Evolutionary conservation across 495 filamentous ascomycete genomes (phyloP), one percentile per base, ranked within the genome.

Genomic region (Chlorociboria aeruginascens): DNA sequence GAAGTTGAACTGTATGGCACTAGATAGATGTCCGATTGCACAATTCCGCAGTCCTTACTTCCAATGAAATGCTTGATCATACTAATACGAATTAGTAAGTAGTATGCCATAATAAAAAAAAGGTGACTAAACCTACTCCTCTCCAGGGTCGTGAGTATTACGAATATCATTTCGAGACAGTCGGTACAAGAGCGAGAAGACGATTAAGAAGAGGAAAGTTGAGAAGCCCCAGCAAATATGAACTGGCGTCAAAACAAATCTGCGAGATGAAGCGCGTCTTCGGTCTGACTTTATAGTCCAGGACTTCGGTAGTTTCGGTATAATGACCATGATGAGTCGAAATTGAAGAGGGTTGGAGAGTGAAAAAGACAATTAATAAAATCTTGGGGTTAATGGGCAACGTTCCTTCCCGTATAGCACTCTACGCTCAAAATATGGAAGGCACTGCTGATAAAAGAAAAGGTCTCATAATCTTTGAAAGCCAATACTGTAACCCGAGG

Each of bases 31-130:
- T 68, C 61, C 38, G 56, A 45, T 9, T 66, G 67, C n/a, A 55
- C 58, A 43, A 74, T 66, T 39, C 62, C 63, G 46, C 70, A 74
- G 37, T 71, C 65, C 48, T 61, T 60, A 52, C 63, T 63, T 34
- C 70, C 71, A 48, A 64, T 49, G 54, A 66, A 74, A 44, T 67
- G 57, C 40, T 54, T 53, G 52, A 74, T 57, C 52, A 65, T 59
- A 60, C 70, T 74, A 46, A 47, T 40, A 25, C 38, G 12, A 9
- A 16, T 51, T 10, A 41, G 39, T 43, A 11, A 38, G 35, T 16
- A n/a, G 10, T 8, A 8, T 14, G 11, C 9, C 16, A 20, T 2
- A 34, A 33, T n/a, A 8, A 35, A 30, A 34, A 14, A n/a, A 8
- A 40, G 13, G 25, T 9, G 16, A 30, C 8, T 8, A 25, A 9